Evolutionary conservation across 306 rosid genomes (phyloP), one percentile per base, ranked within the genome.

Genomic region (Prinsepia uniflora): DNA sequence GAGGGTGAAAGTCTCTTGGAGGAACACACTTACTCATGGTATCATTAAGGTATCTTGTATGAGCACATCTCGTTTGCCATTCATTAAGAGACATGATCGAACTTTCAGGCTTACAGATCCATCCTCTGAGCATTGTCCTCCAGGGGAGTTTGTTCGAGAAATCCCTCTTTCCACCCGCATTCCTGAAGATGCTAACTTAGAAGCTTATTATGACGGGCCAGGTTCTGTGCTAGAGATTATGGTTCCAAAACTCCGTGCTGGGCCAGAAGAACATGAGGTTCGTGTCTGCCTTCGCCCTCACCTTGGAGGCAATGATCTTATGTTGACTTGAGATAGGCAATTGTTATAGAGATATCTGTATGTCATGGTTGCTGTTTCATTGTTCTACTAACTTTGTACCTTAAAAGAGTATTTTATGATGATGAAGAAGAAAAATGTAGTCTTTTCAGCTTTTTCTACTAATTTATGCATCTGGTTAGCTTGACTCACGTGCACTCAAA

Each of bases 261-360:
- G 96, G 55, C 88, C 93, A 6, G 97, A 88, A 83, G 98, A 93
- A 79, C 98, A 93, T 63, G 96, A 93, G 84, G 96, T 93, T 74
- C 97, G 89, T 7, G 96, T 93, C 47, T 93, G 97, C 88, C 92
- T 90, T 12, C 93, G 93, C 74, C 93, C 98, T 72, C 91, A 88
- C 76, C 91, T 88, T 12, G 96, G 87, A 53, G 96, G 90, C 63
- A 86, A 85, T 72, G 96, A 85, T 81, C 91, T 90, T 59, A 85
- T 82, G 91, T 88, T 86, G 72, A 85, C 86, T 68, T 90, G 76
- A 92, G 79, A 71, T 76, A 73, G 77, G 79, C 73, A 65, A 19
- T 65, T 68, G 36, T 30, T 56, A 52, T 52, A 6, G 69, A 70
- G 74, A 24, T 66, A 81, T 70, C 59, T 85, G 68, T 74, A 83